Evolutionary conservation across 768 basidiomycete species (phyloP), one percentile per base, ranked within the genome.

Genomic region (Hygrophorus pudorinus): DNA sequence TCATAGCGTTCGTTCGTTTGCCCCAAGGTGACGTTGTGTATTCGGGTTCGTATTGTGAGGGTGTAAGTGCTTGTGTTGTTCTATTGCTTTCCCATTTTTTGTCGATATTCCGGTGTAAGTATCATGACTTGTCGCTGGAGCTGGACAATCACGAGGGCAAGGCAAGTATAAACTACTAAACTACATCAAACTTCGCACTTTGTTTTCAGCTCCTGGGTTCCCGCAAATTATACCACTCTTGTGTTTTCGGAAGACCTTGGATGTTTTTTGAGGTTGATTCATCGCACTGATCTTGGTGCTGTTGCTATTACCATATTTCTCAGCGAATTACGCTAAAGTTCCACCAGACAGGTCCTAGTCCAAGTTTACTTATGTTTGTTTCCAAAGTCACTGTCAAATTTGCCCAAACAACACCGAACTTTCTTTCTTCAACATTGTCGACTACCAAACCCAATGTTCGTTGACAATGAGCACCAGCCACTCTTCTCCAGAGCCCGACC

Each of bases 121-220:
- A 45, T 45, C 30, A 34, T 36, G 13, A 17, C 27, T 20, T 14
- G 29, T 29, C 44, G 35, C 28, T 38, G 30, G 24, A 24, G 24
- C 7, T 24, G 24, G 24, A 24, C 24, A 24, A 24, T 11, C 29
- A 38, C 12, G 6, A 43, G 18, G 37, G 9, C 30, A 45, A 45
- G 44, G 44, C 44, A 45, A 45, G 44, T 45, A 45, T 45, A 45
- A 38, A 35, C 33, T 17, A 17, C 17, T 24, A 24, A n/a, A n/a
- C n/a, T n/a, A n/a, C n/a, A n/a, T n/a, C n/a, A n/a, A n/a, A n/a
- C n/a, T n/a, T n/a, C n/a, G n/a, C n/a, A n/a, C n/a, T n/a, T n/a
- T n/a, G n/a, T n/a, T n/a, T n/a, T n/a, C n/a, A n/a, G n/a, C n/a
- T n/a, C n/a, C n/a, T n/a, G n/a, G n/a, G n/a, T n/a, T n/a, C n/a